These are phyloP conservation scores for Corchorus capsularis DNA, from an alignment of 345 rosid genomes.

Conservation along the genomic window DNA sequence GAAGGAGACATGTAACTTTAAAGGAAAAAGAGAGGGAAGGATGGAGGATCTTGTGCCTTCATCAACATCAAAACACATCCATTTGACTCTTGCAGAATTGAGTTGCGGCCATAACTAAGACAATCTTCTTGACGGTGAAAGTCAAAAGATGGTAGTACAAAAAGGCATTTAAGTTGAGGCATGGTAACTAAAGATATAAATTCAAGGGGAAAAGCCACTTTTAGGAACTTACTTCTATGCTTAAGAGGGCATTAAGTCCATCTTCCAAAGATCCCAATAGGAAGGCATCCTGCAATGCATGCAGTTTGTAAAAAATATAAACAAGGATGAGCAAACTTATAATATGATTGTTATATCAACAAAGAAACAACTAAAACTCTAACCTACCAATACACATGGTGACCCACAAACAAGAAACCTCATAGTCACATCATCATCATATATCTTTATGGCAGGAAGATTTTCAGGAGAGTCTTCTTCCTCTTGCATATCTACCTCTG, in stretches of 20 bases:
- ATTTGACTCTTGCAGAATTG: neutral
- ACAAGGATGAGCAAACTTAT: slow-evolving; percentile 9
- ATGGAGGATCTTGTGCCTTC: slow-evolving; percentile 7
- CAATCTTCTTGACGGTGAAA: neutral
- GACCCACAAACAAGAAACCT: slow-evolving; percentile 91
- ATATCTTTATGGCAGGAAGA: slow-evolving; percentile 88
- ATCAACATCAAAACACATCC: neutral
- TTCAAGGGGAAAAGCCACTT: slow-evolving; percentile 9
- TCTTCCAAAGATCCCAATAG: slow-evolving; percentile 77
- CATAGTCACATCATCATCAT: slow-evolving; percentile 86
- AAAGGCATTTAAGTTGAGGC: neutral
- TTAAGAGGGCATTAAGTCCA: slow-evolving; percentile 92
- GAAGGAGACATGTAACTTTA: neutral
- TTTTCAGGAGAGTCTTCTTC: slow-evolving; percentile 73
- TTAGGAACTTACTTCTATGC: slow-evolving; percentile 78
- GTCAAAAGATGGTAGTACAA: slow-evolving; percentile 4
- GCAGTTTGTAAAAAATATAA: slow-evolving; percentile 23
- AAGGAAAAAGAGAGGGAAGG: neutral
- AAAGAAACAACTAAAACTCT: slow-evolving; percentile 18
- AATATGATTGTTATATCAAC: slow-evolving; percentile 14
- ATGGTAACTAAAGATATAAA: neutral
- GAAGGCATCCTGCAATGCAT: slow-evolving; percentile 60
- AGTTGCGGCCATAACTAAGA: slow-evolving; percentile 1
- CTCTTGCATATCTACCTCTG: slow-evolving; percentile 62
- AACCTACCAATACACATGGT: slow-evolving; percentile 61